phyloP scores from a whole-genome alignment of 768 basidiomycete genomes.

The Porpolomopsis calyptriformis region DNA sequence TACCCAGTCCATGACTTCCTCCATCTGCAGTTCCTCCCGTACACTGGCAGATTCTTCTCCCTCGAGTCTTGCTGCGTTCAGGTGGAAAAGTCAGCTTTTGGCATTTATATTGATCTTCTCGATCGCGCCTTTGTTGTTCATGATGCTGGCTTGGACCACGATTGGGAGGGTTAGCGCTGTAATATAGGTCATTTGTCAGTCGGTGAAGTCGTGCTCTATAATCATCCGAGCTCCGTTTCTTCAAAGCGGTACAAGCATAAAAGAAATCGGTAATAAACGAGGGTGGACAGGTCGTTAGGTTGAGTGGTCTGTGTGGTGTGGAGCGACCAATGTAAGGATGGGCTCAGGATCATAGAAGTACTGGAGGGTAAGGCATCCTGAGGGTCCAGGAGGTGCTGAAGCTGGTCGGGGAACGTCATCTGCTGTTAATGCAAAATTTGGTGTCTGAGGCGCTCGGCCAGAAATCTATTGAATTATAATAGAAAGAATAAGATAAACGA shows the following conservation, averaged over 20 bases:
- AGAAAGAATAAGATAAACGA: background rate
- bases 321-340: background rate
- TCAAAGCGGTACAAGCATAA: background rate
- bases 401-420: slow-evolving; percentile 2
- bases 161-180: background rate
- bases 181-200: background rate
- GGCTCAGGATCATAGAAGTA: background rate
- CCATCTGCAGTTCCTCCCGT: too few species aligned
- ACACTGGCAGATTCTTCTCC: background rate
- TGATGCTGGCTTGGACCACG: background rate
- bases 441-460: background rate
- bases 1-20: background rate
- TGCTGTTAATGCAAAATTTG: slow-evolving; percentile 3
- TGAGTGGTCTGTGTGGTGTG: background rate
- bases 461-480: background rate
- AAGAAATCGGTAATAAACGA: slow-evolving; percentile 5
- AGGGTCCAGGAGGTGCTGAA: background rate
- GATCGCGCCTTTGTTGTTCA: background rate
- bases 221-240: slow-evolving; percentile 1
- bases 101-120: background rate
- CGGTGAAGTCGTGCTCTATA: background rate
- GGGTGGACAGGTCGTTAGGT: slow-evolving; percentile 1
- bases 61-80: background rate
- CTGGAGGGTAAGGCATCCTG: slow-evolving; percentile 5
- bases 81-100: too few species aligned